Evolutionary conservation across 495 filamentous ascomycete species (phyloP), one percentile per base, ranked within the genome.

Genomic region (Aspergillus ellipticus): DNA sequence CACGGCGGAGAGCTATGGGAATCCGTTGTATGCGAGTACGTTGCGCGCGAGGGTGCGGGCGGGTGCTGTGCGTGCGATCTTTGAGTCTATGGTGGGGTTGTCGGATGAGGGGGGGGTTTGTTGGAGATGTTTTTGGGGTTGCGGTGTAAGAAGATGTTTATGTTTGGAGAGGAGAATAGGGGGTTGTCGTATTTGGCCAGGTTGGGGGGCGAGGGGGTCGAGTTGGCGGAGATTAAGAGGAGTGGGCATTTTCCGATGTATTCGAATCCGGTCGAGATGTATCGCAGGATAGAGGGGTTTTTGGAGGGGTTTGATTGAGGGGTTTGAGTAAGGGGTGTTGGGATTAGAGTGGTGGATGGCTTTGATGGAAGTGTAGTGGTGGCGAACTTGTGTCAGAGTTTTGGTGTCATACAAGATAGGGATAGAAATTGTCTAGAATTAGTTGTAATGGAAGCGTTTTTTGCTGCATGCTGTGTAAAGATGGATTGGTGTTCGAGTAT

Each of bases 241-340:
- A 57, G 58, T 53, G 67, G 65, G 10, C 63, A 68, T 64, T 70
- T 70, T 39, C 67, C 67, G 5, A 70, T 70, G 68, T 70, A 70
- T 55, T 66, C 68, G 2, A 68, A 68, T 22, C 68, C 65, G 16
- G 47, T 63, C 41, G 65, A 66, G 43, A 70, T 68, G 63, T 66
- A 61, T 55, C 47, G 58, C 4, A 57, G 53, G 31, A 64, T 68
- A 50, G 48, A 45, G 28, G 52, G 6, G 0, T 65, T 71, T 45
- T 53, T 68, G 22, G 24, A 60, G 48, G 57, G 42, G 7, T 20
- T 55, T 8, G 45, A 10, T 28, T 60, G 31, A 33, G 31, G 6
- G 31, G 31, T n/a, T n/a, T n/a, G n/a, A n/a, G n/a, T n/a, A n/a
- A 28, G 7, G 24, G 4, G 3, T 28, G 4, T 28, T 28, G 24